Percentiles rank a stretch among this genome's conserved stretches.
These are phyloP conservation scores for Cadophora sp. DNA, from an alignment of 2,329 filamentous ascomycete species.

Conservation along the genomic window DNA sequence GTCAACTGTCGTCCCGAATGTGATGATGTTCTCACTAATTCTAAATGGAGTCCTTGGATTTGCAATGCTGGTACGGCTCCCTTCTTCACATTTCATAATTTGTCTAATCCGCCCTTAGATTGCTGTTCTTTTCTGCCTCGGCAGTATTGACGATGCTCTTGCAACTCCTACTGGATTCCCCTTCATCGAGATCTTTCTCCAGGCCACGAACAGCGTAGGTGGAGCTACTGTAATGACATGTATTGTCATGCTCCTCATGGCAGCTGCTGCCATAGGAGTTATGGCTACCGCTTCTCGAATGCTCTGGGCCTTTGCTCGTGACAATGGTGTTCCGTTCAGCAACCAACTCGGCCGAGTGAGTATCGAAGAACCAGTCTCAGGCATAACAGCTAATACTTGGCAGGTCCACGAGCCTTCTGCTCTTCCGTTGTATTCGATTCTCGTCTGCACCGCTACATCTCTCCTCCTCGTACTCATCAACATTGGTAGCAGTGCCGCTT, in stretches of 20 bases:
- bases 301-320: conserved; percentile 34
- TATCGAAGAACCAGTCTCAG: not conserved
- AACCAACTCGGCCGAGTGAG: conserved; percentile 26
- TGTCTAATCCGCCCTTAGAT: not conserved
- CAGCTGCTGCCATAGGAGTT: conserved; percentile 47
- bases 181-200: conserved; percentile 62
- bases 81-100: not conserved
- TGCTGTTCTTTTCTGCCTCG: conserved; percentile 55
- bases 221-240: conserved; percentile 44
- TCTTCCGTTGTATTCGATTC: conserved; percentile 35
- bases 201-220: conserved; percentile 48
- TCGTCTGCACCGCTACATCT: conserved; percentile 44
- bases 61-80: conserved; percentile 55
- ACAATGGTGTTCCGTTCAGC: conserved; percentile 29
- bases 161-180: conserved; percentile 58
- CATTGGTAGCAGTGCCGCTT: conserved; percentile 49
- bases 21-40: conserved; percentile 55
- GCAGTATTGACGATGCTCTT: conserved; percentile 48
- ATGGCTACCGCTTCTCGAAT: conserved; percentile 50
- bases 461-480: conserved; percentile 49
- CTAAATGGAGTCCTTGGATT: conserved; percentile 61
- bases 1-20: conserved; percentile 55
- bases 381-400: conserved; percentile 7
- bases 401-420: conserved; percentile 34
- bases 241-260: conserved; percentile 41